These are phyloP conservation scores for Ceratocystis cacaofunesta DNA, from an alignment of 2,329 filamentous ascomycete genomes.

Conservation along the genomic window DNA sequence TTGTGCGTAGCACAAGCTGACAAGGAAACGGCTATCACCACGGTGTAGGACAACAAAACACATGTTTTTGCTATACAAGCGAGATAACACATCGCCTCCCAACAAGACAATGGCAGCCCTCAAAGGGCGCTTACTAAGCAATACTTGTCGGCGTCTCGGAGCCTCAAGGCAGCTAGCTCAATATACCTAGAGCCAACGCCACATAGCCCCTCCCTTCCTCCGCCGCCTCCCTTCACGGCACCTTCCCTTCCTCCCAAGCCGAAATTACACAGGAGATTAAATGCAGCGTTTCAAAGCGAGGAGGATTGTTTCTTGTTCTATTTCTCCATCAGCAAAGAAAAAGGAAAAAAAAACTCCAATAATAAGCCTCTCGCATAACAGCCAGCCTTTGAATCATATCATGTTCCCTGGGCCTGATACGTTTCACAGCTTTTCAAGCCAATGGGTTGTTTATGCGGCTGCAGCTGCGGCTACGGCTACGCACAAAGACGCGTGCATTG, in stretches of 20 bases:
- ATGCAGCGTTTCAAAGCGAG: neutral
- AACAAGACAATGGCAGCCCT: no score
- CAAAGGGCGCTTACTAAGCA: no score
- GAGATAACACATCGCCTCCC: no score
- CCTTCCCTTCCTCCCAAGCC: neutral
- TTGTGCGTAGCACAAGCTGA: no score
- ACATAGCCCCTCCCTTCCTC: neutral
- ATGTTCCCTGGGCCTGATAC: neutral
- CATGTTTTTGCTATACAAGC: no score
- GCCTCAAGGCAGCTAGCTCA: no score
- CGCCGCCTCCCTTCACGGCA: neutral
- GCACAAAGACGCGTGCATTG: neutral
- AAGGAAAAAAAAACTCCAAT: neutral
- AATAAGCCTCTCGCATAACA: neutral
- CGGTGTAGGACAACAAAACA: no score
- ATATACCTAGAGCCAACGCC: no score
- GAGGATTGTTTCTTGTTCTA: constrained; percentile 1
- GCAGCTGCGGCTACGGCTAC: neutral
- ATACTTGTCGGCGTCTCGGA: no score
- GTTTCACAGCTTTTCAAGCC: neutral
- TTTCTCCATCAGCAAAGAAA: neutral
- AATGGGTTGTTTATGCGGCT: neutral
- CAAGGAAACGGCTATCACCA: no score
- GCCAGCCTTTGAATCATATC: neutral
- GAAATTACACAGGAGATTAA: neutral